phyloP scores from a whole-genome alignment of 208 protist species.

The Leishmania guyanensis region DNA sequence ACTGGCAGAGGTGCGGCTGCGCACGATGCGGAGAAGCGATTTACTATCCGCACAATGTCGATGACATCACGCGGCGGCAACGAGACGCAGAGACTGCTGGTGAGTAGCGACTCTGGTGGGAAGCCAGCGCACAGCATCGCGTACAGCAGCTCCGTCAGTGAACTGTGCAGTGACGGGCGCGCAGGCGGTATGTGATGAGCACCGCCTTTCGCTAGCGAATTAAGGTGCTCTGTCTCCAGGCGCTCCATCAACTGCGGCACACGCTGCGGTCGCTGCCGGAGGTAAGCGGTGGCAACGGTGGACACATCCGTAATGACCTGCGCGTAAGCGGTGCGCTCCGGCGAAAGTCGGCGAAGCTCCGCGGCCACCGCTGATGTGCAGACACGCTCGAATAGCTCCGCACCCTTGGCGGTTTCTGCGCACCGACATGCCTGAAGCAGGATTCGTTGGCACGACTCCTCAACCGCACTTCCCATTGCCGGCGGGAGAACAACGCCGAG shows the following conservation, averaged over 20 bases:
- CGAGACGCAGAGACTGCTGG: conserved; percentile 61
- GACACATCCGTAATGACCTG: conserved; percentile 40
- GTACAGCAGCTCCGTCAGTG: conserved; percentile 40
- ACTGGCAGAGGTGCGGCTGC: conserved; percentile 45
- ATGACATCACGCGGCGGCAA: conserved; percentile 48
- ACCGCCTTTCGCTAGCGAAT: not conserved
- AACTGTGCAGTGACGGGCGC: conserved; percentile 36
- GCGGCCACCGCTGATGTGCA: conserved; percentile 17
- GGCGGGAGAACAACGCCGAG: conserved; percentile 18
- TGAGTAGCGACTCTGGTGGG: conserved; percentile 47
- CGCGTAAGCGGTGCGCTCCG: conserved; percentile 24
- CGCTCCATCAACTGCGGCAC: conserved; percentile 15
- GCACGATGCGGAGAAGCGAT: conserved; percentile 51
- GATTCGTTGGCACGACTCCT: conserved; percentile 10
- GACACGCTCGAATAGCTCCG: conserved; percentile 12
- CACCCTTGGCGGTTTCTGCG: not conserved
- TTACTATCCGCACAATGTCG: conserved; percentile 40
- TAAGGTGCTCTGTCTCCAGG: conserved; percentile 18
- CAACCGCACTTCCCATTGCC: conserved; percentile 1
- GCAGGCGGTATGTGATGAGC: conserved; percentile 4
- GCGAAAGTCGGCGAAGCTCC: conserved; percentile 24
- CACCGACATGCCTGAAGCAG: conserved; percentile 12
- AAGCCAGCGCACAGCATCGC: conserved; percentile 68
- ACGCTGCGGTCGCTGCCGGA: conserved; percentile 1
- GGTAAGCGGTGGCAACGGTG: conserved; percentile 22